Evolutionary conservation across 352 stramenopile species (phyloP), one percentile per base, ranked within the genome.

Genomic region (Pythium inflatum): DNA sequence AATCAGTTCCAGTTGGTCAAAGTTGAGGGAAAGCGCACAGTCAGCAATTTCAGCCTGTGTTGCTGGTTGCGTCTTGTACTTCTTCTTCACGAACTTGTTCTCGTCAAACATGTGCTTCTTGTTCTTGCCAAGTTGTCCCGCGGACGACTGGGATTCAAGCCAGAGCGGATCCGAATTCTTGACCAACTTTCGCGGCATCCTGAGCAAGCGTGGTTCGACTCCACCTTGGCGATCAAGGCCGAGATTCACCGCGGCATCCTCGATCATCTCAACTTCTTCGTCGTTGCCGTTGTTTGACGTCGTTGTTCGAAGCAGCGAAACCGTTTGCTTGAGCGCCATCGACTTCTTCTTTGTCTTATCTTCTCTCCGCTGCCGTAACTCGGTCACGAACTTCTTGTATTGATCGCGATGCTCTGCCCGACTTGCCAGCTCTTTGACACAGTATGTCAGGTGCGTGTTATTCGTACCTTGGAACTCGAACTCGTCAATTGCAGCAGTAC

Each of bases 31-130:
- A 3, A 76, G 40, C 0, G 59, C 66, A 54, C 95, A 98, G 54
- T 98, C 94, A 0, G 82, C 80, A 1, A 97, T 71, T 45, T 98
- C 95, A 0, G 91, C 93, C 43, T 97, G 93, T 1, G 93, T 98
- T 11, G 88, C 82, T 7, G 95, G 93, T 3, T 63, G 48, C 0
- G 82, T 9, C 57, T 98, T 98, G 75, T 97, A 98, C 45, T 98
- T 98, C 62, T 92, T 92, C 70, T 94, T 93, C 33, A 98, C 78
- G 28, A 98, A 81, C 66, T 94, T 96, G 51, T 94, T 91, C 16
- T 95, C 91, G 53, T 98, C 88, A 34, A 95, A 91, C 40, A 88
- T 76, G 1, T 68, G 27, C 30, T 87, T 89, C 16, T 84, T 87
- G 36, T 41, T 48, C 27, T 58, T 73, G 0, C 68, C 70, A 13